Evolutionary conservation across 2,329 filamentous ascomycete species (phyloP).

Genomic region (Monosporascus sp.): DNA sequence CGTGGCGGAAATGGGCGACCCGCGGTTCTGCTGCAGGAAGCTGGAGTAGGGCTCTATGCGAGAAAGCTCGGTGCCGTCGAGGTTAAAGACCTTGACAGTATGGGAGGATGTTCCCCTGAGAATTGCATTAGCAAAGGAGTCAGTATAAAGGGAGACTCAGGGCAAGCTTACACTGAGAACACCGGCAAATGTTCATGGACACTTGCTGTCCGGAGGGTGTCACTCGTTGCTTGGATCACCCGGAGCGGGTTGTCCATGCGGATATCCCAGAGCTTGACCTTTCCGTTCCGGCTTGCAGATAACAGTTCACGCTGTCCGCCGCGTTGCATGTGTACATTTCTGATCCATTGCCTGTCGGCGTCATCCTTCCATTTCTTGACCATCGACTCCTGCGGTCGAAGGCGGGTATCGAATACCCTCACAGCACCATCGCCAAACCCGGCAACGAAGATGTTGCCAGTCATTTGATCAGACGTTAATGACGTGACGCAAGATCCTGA

Average conservation of each 20-base stretch:
- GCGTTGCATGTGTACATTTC: conserved; percentile 92
- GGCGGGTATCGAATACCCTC: conserved; percentile 85
- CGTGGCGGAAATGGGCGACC: conserved; percentile 77
- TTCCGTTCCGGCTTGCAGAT: conserved; percentile 85
- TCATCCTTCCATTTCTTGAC: conserved; percentile 96
- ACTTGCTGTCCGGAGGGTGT: conserved; percentile 77
- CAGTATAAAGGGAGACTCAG: not conserved
- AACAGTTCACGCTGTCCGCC: conserved; percentile 89
- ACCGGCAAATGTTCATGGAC: conserved; percentile 96
- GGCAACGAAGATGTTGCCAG: conserved; percentile 90
- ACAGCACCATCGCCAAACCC: conserved; percentile 95
- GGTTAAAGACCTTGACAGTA: conserved; percentile 87
- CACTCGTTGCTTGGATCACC: conserved; percentile 67
- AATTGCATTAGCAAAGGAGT: conserved; percentile 20
- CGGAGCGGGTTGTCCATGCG: conserved; percentile 74
- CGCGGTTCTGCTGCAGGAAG: conserved; percentile 76
- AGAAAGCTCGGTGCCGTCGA: conserved; percentile 73
- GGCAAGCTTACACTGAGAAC: conserved; percentile 73
- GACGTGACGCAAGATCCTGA: conserved; percentile 95
- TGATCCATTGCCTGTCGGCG: conserved; percentile 79
- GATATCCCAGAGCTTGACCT: conserved; percentile 94
- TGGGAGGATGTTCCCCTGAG: conserved; percentile 80
- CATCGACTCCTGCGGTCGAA: conserved; percentile 83
- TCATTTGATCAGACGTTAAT: conserved; percentile 94
- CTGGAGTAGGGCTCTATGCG: conserved; percentile 85